Evolutionary conservation across 495 filamentous ascomycete species (phyloP).

Genomic region (Penicillium subrubescens): DNA sequence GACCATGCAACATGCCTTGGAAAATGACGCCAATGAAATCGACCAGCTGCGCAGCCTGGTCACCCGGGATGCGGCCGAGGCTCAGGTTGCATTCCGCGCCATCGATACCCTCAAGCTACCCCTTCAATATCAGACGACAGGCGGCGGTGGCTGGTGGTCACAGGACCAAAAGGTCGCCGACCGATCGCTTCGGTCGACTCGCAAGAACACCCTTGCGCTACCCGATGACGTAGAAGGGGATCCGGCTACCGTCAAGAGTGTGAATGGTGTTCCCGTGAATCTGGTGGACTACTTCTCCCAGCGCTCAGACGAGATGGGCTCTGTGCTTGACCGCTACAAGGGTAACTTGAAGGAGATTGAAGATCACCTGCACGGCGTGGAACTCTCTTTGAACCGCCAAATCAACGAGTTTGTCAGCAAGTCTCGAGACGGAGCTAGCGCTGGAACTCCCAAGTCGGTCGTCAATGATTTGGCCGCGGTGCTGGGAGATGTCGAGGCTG

Average conservation of each 20-base stretch:
- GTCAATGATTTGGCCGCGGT: conserved; percentile 65
- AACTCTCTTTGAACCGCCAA: conserved; percentile 67
- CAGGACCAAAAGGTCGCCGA: conserved; percentile 48
- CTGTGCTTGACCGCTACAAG: conserved; percentile 66
- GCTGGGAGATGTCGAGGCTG: conserved; percentile 74
- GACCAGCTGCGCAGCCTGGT: conserved; percentile 64
- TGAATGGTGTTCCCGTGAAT: conserved; percentile 52
- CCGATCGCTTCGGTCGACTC: conserved; percentile 41
- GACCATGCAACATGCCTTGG: conserved; percentile 70
- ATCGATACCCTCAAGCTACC: conserved; percentile 77
- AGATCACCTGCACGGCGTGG: conserved; percentile 74
- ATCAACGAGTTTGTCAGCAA: conserved; percentile 66
- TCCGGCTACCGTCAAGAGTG: conserved; percentile 35
- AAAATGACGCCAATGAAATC: conserved; percentile 73
- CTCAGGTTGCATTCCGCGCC: conserved; percentile 70
- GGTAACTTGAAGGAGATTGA: conserved; percentile 79
- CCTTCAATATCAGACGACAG: conserved; percentile 64
- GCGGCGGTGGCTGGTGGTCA: conserved; percentile 49
- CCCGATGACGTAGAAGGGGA: conserved; percentile 65
- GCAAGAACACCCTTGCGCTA: conserved; percentile 49
- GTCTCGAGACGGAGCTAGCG: conserved; percentile 49
- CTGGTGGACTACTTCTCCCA: conserved; percentile 77
- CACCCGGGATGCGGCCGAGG: conserved; percentile 68
- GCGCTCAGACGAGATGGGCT: conserved; percentile 70
- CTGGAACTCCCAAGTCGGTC: conserved; percentile 47